phyloP scores from a whole-genome alignment of 768 basidiomycete genomes.

The Xerocomus spinulosus region DNA sequence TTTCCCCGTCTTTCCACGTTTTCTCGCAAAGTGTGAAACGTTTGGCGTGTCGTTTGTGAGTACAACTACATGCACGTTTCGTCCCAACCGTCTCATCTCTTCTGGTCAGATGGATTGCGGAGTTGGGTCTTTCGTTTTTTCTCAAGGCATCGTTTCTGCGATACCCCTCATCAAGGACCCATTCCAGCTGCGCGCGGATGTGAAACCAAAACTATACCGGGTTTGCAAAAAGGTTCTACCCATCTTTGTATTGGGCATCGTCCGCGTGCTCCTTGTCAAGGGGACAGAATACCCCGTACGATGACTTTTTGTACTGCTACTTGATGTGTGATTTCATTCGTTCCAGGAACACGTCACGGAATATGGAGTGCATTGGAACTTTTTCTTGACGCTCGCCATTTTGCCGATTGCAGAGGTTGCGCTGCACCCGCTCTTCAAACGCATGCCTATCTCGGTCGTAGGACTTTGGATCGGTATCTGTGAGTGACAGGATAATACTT shows the following conservation, averaged over 20 bases:
- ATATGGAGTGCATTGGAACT: conserved; percentile 98
- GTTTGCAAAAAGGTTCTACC: conserved; percentile 60
- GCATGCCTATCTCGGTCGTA: conserved; percentile 55
- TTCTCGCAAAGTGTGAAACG: conserved; percentile 87
- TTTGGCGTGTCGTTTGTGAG: conserved; percentile 91
- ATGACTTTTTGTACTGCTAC: neutral
- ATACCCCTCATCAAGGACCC: conserved; percentile 71
- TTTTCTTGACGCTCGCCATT: conserved; percentile 88
- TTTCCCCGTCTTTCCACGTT: conserved; percentile 86
- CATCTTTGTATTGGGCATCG: conserved; percentile 64
- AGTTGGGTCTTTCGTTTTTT: conserved; percentile 96
- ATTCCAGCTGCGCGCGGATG: conserved; percentile 43
- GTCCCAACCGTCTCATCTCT: neutral
- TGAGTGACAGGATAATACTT: conserved; percentile 37
- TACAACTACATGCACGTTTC: conserved; percentile 4
- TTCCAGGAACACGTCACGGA: conserved; percentile 90
- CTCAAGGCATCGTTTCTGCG: conserved; percentile 89
- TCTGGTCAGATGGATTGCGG: conserved; percentile 87
- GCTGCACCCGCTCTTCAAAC: conserved; percentile 60
- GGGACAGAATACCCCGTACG: conserved; percentile 89
- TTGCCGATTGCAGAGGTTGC: conserved; percentile 69
- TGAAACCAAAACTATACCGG: conserved; percentile 46
- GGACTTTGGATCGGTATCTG: conserved; percentile 58
- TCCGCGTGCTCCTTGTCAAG: conserved; percentile 84
- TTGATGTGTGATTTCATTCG: neutral